These are phyloP conservation scores for Pseudozyma tsukubaensis DNA, from an alignment of 1,284 basidiomycete species.

Conservation along the genomic window DNA sequence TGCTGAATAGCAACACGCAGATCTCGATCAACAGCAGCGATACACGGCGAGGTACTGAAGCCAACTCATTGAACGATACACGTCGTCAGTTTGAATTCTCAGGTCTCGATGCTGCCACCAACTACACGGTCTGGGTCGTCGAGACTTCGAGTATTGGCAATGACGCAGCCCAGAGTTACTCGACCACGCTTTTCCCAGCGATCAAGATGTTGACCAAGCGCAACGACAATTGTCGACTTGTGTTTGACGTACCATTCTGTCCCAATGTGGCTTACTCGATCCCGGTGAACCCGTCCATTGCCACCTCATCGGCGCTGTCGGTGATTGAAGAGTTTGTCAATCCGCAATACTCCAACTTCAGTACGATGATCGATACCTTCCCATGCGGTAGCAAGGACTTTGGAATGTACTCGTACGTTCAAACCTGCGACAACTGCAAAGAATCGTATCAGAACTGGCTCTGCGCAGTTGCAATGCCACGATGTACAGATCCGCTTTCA, in stretches of 20 bases:
- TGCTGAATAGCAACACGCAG: slow-evolving; percentile 18
- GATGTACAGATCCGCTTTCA: slow-evolving; percentile 67
- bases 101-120: slow-evolving; percentile 59
- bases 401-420: slow-evolving; percentile 69
- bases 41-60: slow-evolving; percentile 49
- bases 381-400: slow-evolving; percentile 66
- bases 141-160: slow-evolving; percentile 47
- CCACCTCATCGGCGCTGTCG: slow-evolving; percentile 58
- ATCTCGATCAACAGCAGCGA: slow-evolving; percentile 52
- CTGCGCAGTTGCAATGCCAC: slow-evolving; percentile 69
- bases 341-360: slow-evolving; percentile 68
- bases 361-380: slow-evolving; percentile 69
- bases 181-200: slow-evolving; percentile 53
- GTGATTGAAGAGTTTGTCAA: slow-evolving; percentile 64
- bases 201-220: slow-evolving; percentile 68
- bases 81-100: slow-evolving; percentile 54
- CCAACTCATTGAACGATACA: slow-evolving; percentile 38
- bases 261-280: slow-evolving; percentile 70
- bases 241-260: slow-evolving; percentile 69
- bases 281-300: slow-evolving; percentile 64
- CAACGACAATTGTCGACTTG: slow-evolving; percentile 66
- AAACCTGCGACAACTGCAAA: slow-evolving; percentile 69
- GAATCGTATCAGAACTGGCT: slow-evolving; percentile 69
- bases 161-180: slow-evolving; percentile 23
- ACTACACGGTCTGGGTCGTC: slow-evolving; percentile 69